Evolutionary conservation across 768 basidiomycete species (phyloP).

Genomic region (Boletus subparvulus): DNA sequence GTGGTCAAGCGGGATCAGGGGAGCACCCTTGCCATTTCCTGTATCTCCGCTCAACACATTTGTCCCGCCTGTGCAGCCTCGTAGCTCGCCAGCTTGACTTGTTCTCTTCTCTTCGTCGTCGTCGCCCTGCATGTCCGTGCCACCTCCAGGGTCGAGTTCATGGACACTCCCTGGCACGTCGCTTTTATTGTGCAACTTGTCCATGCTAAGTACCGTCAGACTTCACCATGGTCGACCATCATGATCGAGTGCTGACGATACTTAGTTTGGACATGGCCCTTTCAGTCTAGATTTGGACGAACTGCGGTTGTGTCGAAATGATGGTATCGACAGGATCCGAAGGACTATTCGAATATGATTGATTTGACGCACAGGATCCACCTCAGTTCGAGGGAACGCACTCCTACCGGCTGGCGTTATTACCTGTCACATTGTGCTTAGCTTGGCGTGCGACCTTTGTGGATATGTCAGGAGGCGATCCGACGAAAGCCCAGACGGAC

Average conservation of each 20-base stretch:
- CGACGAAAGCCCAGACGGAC: slow-evolving; percentile 12
- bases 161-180: too few species aligned
- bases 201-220: too few species aligned
- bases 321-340: neutral
- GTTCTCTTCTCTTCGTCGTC: too few species aligned
- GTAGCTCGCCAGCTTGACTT: too few species aligned
- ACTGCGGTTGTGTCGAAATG: slow-evolving; percentile 1
- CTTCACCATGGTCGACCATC: neutral
- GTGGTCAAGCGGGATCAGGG: too few species aligned
- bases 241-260: neutral
- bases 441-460: slow-evolving; percentile 40
- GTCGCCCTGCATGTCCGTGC: too few species aligned
- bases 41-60: too few species aligned
- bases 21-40: too few species aligned
- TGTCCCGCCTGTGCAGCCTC: too few species aligned
- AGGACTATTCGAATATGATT: neutral
- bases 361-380: neutral
- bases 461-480: slow-evolving; percentile 24
- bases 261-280: neutral
- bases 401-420: slow-evolving; percentile 44
- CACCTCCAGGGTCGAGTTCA: too few species aligned
- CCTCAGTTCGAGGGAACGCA: slow-evolving; percentile 40
- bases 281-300: neutral
- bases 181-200: too few species aligned
- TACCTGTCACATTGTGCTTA: slow-evolving; percentile 46